Base-by-base conservation (phyloP, 768 basidiomycete genomes). In the Leucogyrophana mollusca region DNA sequence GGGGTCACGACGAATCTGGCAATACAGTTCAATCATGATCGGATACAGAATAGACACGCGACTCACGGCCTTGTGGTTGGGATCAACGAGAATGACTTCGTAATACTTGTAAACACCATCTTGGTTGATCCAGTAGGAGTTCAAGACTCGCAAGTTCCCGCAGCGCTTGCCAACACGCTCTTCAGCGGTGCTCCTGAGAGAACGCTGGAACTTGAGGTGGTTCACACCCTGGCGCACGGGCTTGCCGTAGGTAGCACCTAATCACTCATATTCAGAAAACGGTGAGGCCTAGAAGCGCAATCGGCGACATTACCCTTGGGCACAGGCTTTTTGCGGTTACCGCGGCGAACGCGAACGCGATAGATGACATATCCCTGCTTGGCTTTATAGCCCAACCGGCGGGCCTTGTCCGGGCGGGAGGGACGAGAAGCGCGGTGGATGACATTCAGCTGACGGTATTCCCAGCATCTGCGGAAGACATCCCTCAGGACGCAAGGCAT, bases 91-190 rank as follows among this genome's bases (percentile, higher is more conserved):
- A 67, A 99, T 98, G 61, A 99, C 92, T 69, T 99, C 96, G 75
- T 84, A 99, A 78, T 96, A 97, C 70, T 95, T 96, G 83, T 95
- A 96, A 23, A 96, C 90, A 71, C 94, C 93, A 65, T 97, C 94
- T 73, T 95, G 93, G 74, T 98, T 98, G 64, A 99, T 76, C 96
- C 96, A 99, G 81, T 98, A 98, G 38, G 95, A 97, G 76, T 95
- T 96, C 61, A 96, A 67, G 55, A 99, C 96, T 46, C 96, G 85
- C 63, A 99, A 71, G 70, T 98, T 98, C 44, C 93, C 94, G 65
- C 96, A 99, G 57, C 94, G 82, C 64, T 82, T 84, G 52, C 95
- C 96, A 55, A 98, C 95, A 65, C 96, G 90, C 78, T 98, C 96
- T 76, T 99, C 96, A 40, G 96, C 96, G 47, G 87, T 88, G 60